Evolutionary conservation across 495 filamentous ascomycete species (phyloP).

Genomic region (Tetracladium marchalianum): DNA sequence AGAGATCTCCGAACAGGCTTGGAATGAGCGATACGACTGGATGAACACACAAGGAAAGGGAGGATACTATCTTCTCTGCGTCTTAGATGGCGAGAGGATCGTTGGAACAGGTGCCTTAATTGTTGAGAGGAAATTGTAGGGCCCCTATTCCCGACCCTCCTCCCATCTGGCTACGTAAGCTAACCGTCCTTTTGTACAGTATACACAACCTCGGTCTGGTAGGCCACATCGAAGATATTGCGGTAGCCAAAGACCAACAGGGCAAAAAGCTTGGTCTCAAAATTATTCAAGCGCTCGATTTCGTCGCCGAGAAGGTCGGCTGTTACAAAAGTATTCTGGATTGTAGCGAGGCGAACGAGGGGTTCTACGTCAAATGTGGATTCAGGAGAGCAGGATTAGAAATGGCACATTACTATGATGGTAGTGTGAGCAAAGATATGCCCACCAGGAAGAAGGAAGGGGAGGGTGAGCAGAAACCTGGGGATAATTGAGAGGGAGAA

Average conservation of each 20-base stretch:
- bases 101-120: constrained; percentile 85
- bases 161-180: not conserved
- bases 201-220: constrained; percentile 67
- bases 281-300: constrained; percentile 90
- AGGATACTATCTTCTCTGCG: constrained; percentile 76
- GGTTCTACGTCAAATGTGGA: constrained; percentile 97
- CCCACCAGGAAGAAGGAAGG: constrained; percentile 8
- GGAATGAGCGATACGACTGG: constrained; percentile 74
- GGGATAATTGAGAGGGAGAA: not conserved
- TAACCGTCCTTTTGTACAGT: constrained; percentile 26
- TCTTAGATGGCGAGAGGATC: constrained; percentile 62
- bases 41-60: constrained; percentile 62
- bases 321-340: constrained; percentile 79
- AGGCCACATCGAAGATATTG: constrained; percentile 98
- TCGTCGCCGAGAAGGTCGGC: constrained; percentile 70
- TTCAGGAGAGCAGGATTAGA: constrained; percentile 88
- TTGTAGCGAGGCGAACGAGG: constrained; percentile 70
- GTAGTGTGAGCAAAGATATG: constrained; percentile 31
- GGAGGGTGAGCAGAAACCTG: not conserved
- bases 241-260: constrained; percentile 86
- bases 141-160: not conserved
- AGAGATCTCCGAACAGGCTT: constrained; percentile 66
- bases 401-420: constrained; percentile 92
- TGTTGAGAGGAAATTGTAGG: constrained; percentile 77
- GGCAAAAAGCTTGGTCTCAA: constrained; percentile 91